phyloP scores from a whole-genome alignment of 2,329 filamentous ascomycete genomes.

The Stagonosporopsis tanaceti region DNA sequence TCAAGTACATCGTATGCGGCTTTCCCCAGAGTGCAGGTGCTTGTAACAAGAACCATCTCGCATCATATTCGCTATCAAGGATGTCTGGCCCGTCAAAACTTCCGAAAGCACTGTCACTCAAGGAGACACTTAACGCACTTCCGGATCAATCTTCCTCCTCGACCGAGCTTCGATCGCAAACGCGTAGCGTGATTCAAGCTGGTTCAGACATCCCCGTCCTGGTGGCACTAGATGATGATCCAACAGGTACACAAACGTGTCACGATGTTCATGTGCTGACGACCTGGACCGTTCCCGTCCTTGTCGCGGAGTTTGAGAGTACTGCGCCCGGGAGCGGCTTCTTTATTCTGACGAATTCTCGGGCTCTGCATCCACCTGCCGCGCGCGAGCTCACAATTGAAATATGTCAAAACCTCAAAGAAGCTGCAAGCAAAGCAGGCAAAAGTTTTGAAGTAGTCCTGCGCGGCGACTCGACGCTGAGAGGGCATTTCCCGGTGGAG shows the following conservation, averaged over 20 bases:
- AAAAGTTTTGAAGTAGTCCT: conserved; percentile 63
- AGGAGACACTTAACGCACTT: conserved; percentile 27
- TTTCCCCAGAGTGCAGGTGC: not conserved
- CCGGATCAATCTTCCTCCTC: conserved; percentile 26
- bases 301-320: conserved; percentile 55
- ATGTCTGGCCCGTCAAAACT: not conserved
- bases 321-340: conserved; percentile 56
- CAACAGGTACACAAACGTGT: conserved; percentile 69
- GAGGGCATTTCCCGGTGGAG: conserved; percentile 66
- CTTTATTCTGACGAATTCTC: conserved; percentile 68
- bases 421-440: conserved; percentile 52
- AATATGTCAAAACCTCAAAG: conserved; percentile 60
- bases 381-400: conserved; percentile 59
- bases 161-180: conserved; percentile 30
- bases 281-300: conserved; percentile 59
- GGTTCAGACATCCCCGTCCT: conserved; percentile 35
- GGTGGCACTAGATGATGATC: conserved; percentile 62
- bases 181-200: conserved; percentile 27
- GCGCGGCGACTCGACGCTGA: conserved; percentile 64
- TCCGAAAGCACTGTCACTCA: conserved; percentile 5
- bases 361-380: conserved; percentile 60
- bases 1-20: not conserved
- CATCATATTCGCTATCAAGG: not conserved
- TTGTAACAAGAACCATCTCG: not conserved
- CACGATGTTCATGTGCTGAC: conserved; percentile 65